Evolutionary conservation across 2,329 filamentous ascomycete species (phyloP).

Genomic region (Tolypocladium pustulatum): DNA sequence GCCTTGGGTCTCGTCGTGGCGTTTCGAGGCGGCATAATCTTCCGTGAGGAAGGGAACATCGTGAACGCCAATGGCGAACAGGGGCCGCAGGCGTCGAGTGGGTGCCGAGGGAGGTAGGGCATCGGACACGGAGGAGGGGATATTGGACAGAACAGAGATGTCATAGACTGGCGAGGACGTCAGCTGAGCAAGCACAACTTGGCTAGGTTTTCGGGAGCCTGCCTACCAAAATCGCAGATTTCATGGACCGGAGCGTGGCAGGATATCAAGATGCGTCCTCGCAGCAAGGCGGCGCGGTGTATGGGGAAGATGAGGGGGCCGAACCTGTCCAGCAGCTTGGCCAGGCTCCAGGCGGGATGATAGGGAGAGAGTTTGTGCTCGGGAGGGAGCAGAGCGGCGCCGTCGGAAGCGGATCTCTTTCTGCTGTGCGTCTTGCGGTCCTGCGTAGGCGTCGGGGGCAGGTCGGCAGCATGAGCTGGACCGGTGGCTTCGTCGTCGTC

Average conservation of each 20-base stretch:
- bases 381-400: conserved; percentile 43
- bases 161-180: conserved; percentile 62
- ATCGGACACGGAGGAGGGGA: conserved; percentile 64
- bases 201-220: not conserved
- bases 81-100: conserved; percentile 58
- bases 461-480: conserved; percentile 15
- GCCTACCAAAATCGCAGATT: conserved; percentile 78
- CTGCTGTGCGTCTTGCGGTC: conserved; percentile 36
- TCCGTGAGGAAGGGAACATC: conserved; percentile 73
- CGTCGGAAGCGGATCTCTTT: conserved; percentile 52
- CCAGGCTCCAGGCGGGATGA: conserved; percentile 80
- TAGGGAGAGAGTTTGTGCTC: conserved; percentile 62
- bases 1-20: conserved; percentile 22
- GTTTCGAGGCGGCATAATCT: conserved; percentile 39
- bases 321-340: conserved; percentile 67
- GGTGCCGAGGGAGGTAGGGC: conserved; percentile 53
- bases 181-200: conserved; percentile 2
- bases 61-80: conserved; percentile 91
- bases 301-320: conserved; percentile 89
- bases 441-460: conserved; percentile 21
- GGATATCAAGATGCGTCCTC: conserved; percentile 81
- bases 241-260: conserved; percentile 76
- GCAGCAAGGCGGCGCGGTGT: conserved; percentile 73
- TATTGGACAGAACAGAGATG: conserved; percentile 83
- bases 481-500: conserved; percentile 24